Conservation (phyloP, 495 filamentous ascomycete genomes). For the Penicillium nucicola region DNA sequence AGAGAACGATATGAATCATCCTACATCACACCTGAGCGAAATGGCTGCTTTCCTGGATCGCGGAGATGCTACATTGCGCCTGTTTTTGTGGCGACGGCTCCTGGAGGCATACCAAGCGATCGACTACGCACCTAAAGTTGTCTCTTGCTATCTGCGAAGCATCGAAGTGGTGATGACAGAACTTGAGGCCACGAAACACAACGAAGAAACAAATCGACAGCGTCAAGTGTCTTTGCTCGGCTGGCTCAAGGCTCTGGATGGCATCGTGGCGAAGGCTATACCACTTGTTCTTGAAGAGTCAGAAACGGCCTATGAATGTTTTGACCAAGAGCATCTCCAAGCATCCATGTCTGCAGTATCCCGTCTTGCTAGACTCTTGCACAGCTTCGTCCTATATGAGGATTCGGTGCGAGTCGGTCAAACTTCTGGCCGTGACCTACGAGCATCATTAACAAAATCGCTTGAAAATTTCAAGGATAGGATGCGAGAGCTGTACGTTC, state of each 20-base stretch:
- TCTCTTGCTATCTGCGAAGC: slow-evolving; percentile 79
- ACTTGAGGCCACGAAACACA: slow-evolving; percentile 60
- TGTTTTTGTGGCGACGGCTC: slow-evolving; percentile 85
- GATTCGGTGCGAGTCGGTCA: slow-evolving; percentile 77
- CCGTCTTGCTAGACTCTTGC: slow-evolving; percentile 65
- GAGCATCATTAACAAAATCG: slow-evolving; percentile 40
- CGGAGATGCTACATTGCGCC: slow-evolving; percentile 73
- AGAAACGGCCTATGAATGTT: slow-evolving; percentile 72
- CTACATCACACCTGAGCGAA: slow-evolving; percentile 52
- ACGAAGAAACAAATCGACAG: slow-evolving; percentile 54
- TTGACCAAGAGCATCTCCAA: slow-evolving; percentile 72
- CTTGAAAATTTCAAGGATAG: slow-evolving; percentile 61
- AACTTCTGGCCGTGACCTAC: slow-evolving; percentile 40
- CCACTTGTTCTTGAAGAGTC: slow-evolving; percentile 59
- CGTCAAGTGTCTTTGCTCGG: slow-evolving; percentile 66
- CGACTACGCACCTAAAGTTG: slow-evolving; percentile 76
- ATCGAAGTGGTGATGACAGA: slow-evolving; percentile 79
- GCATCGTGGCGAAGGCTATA: slow-evolving; percentile 65
- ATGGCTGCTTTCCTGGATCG: slow-evolving; percentile 79
- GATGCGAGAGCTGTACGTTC: slow-evolving; percentile 84
- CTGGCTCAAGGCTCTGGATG: slow-evolving; percentile 74
- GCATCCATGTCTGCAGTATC: slow-evolving; percentile 66
- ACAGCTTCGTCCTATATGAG: slow-evolving; percentile 75
- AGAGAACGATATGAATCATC: slow-evolving; percentile 10
- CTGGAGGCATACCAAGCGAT: slow-evolving; percentile 83